Percentiles rank a stretch among this genome's conserved stretches.
Conservation (phyloP, 257 asterid genomes). For the Solanum chmielewskii region DNA sequence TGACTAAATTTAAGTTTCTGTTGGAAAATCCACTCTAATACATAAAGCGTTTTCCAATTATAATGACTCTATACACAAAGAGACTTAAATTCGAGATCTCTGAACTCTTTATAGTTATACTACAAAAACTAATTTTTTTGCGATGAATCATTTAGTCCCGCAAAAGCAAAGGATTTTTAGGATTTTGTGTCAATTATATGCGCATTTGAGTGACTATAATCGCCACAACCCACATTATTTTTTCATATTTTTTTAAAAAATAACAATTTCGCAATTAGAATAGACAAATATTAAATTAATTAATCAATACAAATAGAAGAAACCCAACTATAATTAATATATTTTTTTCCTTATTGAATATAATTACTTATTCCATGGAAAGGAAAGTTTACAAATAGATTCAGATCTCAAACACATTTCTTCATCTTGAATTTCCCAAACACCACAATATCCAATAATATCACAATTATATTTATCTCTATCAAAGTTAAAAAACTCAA, state of each 20-base stretch:
- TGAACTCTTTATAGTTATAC: background rate
- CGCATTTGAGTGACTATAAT: background rate
- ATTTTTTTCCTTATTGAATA: background rate
- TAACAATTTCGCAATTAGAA: background rate
- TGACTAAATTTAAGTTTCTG: background rate
- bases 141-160: background rate
- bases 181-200: background rate
- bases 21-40: fast-evolving
- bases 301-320: background rate
- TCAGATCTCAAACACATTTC: background rate
- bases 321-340: background rate
- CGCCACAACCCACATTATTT: background rate
- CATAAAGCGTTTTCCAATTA: fast-evolving
- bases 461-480: background rate
- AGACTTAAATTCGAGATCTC: no score
- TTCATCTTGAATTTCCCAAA: background rate
- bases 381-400: background rate
- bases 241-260: no score
- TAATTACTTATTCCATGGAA: background rate
- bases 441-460: background rate
- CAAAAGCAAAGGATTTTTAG: background rate
- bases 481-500: background rate
- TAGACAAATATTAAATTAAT: no score
- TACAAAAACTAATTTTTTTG: background rate
- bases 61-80: no score